Conservation (phyloP, 73 alveolate species). For the Durusdinium trenchii region DNA sequence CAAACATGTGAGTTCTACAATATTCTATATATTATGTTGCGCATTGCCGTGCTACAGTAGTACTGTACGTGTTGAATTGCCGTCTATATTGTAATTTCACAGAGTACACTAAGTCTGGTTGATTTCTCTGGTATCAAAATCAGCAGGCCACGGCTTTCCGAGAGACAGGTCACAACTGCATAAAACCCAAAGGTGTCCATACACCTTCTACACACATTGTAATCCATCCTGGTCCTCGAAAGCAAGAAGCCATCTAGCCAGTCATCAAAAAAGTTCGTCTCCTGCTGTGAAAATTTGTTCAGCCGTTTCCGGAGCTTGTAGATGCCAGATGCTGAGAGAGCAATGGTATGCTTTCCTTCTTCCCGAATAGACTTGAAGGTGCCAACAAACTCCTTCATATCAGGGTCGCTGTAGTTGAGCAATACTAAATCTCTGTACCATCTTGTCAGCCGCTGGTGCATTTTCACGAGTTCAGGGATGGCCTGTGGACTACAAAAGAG, state of each 20-base stretch:
- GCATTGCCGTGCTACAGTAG: too few species aligned
- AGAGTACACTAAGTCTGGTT: too few species aligned
- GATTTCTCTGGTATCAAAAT: too few species aligned
- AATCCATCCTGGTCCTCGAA: constrained; percentile 25
- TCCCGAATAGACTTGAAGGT: constrained; percentile 60
- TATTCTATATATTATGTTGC: too few species aligned
- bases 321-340: constrained; percentile 78
- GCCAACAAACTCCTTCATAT: background rate
- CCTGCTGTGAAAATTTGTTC: constrained; percentile 35
- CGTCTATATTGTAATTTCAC: too few species aligned
- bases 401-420: constrained; percentile 47
- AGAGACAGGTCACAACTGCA: too few species aligned
- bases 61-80: too few species aligned
- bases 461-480: constrained; percentile 62
- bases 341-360: constrained; percentile 56
- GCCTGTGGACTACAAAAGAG: background rate
- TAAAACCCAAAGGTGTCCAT: constrained; percentile 47
- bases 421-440: constrained; percentile 73
- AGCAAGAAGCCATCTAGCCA: constrained; percentile 83
- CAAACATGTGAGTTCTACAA: background rate
- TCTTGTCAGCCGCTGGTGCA: constrained; percentile 52
- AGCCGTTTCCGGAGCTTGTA: constrained; percentile 46
- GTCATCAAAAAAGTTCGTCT: constrained; percentile 43
- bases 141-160: too few species aligned
- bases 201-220: background rate